A percentile compares a stretch with the other conserved stretches of the same genome.
These are phyloP conservation scores for Backusella tarrabulga DNA, from an alignment of 192 early-diverging fungal genomes.

Conservation along the genomic window DNA sequence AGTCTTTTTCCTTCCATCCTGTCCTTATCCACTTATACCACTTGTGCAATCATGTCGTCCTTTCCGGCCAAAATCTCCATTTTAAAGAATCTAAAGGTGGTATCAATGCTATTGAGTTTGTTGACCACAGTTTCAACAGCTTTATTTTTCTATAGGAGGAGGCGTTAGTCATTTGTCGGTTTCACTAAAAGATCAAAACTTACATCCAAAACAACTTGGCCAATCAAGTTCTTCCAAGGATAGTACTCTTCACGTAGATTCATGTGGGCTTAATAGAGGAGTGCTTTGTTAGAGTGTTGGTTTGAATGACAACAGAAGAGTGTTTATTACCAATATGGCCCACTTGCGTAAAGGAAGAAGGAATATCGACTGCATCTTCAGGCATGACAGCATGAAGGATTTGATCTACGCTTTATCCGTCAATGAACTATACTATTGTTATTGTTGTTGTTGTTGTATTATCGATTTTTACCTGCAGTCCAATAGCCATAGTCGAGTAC, in stretches of 20 bases:
- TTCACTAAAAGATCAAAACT: neutral
- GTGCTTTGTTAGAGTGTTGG: neutral
- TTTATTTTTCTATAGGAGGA: conserved; percentile 70
- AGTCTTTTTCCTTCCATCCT: neutral
- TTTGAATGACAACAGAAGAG: neutral
- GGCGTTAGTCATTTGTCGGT: neutral
- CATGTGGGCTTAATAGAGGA: conserved; percentile 73
- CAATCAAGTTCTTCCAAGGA: conserved; percentile 92
- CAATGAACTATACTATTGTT: neutral
- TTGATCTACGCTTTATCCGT: neutral
- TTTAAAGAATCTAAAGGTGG: conserved; percentile 92
- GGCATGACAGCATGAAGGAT: conserved; percentile 12
- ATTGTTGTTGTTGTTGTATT: neutral
- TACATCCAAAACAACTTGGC: conserved; percentile 93
- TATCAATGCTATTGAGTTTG: conserved; percentile 94
- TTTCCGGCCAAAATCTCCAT: conserved; percentile 96
- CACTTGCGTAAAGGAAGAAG: conserved; percentile 76
- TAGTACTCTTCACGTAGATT: conserved; percentile 90
- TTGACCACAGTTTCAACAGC: conserved; percentile 91
- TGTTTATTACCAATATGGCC: conserved; percentile 84
- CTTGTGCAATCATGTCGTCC: conserved; percentile 82
- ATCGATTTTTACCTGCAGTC: conserved; percentile 61
- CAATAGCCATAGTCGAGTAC: conserved; percentile 44
- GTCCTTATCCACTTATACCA: conserved; percentile 46
- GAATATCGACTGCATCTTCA: neutral